Percentiles rank a stretch among this genome's conserved stretches.
These are phyloP conservation scores for Sistotremastrum niveocremeum DNA, from an alignment of 768 basidiomycete species.

Conservation along the genomic window DNA sequence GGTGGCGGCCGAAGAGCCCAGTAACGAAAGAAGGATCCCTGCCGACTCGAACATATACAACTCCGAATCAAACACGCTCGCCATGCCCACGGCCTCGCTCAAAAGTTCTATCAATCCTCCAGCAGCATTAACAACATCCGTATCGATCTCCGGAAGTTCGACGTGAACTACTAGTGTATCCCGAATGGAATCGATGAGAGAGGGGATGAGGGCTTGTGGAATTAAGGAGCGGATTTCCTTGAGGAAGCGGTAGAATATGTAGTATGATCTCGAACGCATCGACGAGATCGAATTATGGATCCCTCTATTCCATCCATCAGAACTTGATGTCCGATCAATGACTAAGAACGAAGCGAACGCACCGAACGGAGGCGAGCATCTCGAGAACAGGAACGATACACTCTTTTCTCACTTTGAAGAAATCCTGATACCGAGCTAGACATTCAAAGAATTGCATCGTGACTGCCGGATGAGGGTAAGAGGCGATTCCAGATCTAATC, in stretches of 20 bases:
- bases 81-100: slow-evolving; percentile 63
- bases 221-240: slow-evolving; percentile 71
- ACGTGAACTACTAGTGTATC: slow-evolving; percentile 70
- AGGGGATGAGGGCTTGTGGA: slow-evolving; percentile 52
- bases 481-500: slow-evolving; percentile 68
- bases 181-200: slow-evolving; percentile 56
- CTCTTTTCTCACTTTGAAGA: slow-evolving; percentile 88
- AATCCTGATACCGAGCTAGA: slow-evolving; percentile 82
- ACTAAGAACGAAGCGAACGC: slow-evolving; percentile 14
- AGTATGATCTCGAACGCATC: slow-evolving; percentile 70
- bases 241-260: slow-evolving; percentile 88
- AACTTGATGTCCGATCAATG: slow-evolving; percentile 1
- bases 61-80: slow-evolving; percentile 73
- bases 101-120: slow-evolving; percentile 49
- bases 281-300: slow-evolving; percentile 63
- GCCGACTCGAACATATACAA: slow-evolving; percentile 89
- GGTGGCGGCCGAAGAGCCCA: slow-evolving; percentile 12
- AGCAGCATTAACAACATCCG: slow-evolving; percentile 68
- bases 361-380: slow-evolving; percentile 79
- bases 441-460: slow-evolving; percentile 89
- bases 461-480: slow-evolving; percentile 75
- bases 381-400: slow-evolving; percentile 79
- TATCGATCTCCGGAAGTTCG: slow-evolving; percentile 66
- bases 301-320: slow-evolving; percentile 38
- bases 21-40: slow-evolving; percentile 71